Conservation (phyloP, 228 moss, liverwort and hornwort species). For the Sphagnum fallax region DNA sequence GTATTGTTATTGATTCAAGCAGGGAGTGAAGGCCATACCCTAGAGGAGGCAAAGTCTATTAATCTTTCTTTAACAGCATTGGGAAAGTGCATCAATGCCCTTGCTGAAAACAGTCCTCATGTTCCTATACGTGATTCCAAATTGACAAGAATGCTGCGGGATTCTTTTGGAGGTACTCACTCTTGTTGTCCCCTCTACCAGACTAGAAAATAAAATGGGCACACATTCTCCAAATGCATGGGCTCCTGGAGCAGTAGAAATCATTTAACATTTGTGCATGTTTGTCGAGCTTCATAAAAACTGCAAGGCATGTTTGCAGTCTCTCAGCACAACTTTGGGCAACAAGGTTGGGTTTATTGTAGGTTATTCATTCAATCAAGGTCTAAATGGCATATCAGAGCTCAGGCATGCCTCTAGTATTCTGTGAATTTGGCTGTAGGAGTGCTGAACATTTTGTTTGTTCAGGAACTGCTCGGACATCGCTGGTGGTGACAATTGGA, state of each 20-base stretch:
- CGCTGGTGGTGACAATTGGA: slow-evolving; percentile 91
- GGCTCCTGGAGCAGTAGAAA: neutral
- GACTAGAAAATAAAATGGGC: neutral
- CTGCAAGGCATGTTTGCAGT: too few relatives aligned
- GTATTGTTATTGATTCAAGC: slow-evolving; percentile 4
- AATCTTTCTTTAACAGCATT: slow-evolving; percentile 56
- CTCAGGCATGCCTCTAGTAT: too few relatives aligned
- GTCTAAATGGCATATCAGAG: too few relatives aligned
- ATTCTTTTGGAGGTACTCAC: slow-evolving; percentile 78
- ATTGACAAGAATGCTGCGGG: slow-evolving; percentile 83
- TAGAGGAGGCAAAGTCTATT: slow-evolving; percentile 64
- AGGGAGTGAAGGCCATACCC: slow-evolving; percentile 66
- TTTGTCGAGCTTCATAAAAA: neutral
- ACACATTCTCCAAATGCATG: neutral
- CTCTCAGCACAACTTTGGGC: too few relatives aligned
- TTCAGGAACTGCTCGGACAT: slow-evolving; percentile 89
- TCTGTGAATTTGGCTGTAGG: too few relatives aligned
- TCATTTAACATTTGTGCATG: neutral
- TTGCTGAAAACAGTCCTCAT: slow-evolving; percentile 77
- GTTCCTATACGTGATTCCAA: slow-evolving; percentile 96
- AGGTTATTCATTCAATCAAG: too few relatives aligned
- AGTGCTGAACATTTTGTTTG: too few relatives aligned
- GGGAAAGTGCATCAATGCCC: slow-evolving; percentile 63
- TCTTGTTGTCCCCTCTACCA: neutral
- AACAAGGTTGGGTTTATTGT: too few relatives aligned